Evolutionary conservation across 495 filamentous ascomycete genomes (phyloP), one percentile per base, ranked within the genome.

Genomic region (Thermothielavioides terrestris): DNA sequence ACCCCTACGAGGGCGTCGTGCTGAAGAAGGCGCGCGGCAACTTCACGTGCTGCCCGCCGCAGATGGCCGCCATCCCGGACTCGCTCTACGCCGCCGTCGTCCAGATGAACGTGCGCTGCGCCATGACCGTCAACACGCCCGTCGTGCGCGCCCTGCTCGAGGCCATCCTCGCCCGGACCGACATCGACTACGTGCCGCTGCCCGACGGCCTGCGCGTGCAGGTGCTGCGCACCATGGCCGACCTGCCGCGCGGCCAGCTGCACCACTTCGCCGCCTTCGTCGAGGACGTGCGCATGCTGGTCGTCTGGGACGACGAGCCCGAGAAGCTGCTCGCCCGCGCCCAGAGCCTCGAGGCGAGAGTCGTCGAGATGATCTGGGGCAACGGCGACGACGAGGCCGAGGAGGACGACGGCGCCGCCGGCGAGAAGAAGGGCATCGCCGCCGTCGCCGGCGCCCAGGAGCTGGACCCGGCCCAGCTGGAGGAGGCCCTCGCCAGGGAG

Each of bases 191-290:
- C 47, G 85, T 88, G 10, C 84, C 84, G 4, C 64, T 88, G 36
- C 77, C 77, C 61, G 85, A 87, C 57, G 85, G 84, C 32, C 75
- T 88, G 6, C 77, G 82, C 4, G 77, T 88, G 22, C 84, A 88
- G 56, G 81, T 88, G 37, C 63, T 88, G 14, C 81, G 82, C 0
- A 82, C 82, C 1, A 77, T 88, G 37, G 75, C 81, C 4, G 81
- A 86, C 57, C 68, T 88, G 35, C 71, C 79, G 3, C 68, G 76
- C 25, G 84, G 82, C 11, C 69, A 82, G 50, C 86, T 85, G 56
- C 77, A 84, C 61, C 84, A 88, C 58, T 87, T 85, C 42, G 85
- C 84, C n/a, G 84, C 84, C 37, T 88, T 88, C 56, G 75, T 88
- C 27, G 83, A 82, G 6, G 77, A 76, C 12, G 82, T 83, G 42